Evolutionary conservation across 2,329 filamentous ascomycete species (phyloP).

Genomic region (Bipolaris zeicola): DNA sequence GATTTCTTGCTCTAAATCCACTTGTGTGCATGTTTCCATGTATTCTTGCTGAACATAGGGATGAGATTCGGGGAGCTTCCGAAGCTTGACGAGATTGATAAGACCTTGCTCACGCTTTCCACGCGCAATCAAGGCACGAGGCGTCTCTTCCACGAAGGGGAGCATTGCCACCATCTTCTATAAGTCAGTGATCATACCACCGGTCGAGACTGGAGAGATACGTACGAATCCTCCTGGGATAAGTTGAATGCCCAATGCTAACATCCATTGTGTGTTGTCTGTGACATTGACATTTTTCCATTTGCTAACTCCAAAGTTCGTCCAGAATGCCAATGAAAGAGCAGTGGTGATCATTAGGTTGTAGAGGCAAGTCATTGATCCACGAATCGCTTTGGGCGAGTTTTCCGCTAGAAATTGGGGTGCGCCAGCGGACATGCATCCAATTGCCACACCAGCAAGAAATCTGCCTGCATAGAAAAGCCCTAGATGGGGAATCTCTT

Average conservation of each 20-base stretch:
- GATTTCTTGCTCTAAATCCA: neutral
- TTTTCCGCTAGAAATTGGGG: neutral
- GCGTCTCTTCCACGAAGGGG: neutral
- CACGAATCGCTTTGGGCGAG: neutral
- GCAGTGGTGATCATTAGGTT: neutral
- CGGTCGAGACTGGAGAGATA: neutral
- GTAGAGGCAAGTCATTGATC: neutral
- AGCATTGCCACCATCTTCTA: neutral
- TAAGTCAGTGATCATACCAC: neutral
- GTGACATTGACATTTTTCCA: neutral
- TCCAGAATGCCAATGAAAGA: neutral
- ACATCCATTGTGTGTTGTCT: neutral
- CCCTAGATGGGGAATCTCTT: neutral
- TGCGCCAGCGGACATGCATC: neutral
- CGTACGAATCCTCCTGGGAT: neutral
- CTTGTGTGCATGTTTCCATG: neutral
- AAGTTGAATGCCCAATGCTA: neutral
- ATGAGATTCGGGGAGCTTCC: neutral
- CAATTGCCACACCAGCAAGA: neutral
- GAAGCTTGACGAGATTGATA: neutral
- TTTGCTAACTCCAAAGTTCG: neutral
- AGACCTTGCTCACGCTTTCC: neutral
- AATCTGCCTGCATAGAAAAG: neutral
- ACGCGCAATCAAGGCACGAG: neutral
- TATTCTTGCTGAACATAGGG: neutral